Evolutionary conservation across 768 basidiomycete genomes (phyloP).

Genomic region (Xerocomellus dryophilus): DNA sequence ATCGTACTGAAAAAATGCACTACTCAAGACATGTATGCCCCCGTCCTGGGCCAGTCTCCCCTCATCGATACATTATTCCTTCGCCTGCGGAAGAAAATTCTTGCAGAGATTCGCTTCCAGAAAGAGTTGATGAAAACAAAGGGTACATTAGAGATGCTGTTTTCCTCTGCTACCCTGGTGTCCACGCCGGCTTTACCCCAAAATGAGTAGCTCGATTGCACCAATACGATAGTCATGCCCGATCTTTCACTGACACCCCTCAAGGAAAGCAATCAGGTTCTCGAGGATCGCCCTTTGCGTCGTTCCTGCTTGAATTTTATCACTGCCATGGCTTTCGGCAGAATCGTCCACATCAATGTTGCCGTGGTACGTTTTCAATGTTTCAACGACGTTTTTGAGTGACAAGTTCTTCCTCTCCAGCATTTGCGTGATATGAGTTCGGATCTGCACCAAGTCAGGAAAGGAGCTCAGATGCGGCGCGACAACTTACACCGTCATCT

Average conservation of each 20-base stretch:
- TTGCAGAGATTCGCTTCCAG: slow-evolving; percentile 84
- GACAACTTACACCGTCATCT: slow-evolving; percentile 82
- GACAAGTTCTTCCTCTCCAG: slow-evolving; percentile 69
- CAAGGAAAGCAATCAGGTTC: slow-evolving; percentile 63
- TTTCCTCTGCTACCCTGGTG: slow-evolving; percentile 52
- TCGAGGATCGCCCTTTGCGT: slow-evolving; percentile 68
- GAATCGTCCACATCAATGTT: slow-evolving; percentile 62
- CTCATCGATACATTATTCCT: slow-evolving; percentile 84
- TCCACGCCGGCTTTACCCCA: slow-evolving; percentile 14
- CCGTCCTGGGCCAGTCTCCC: slow-evolving; percentile 92
- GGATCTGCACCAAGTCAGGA: slow-evolving; percentile 54
- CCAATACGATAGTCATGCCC: not conserved
- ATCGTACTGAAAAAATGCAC: slow-evolving; percentile 2
- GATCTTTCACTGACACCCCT: slow-evolving; percentile 26
- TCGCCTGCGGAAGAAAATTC: slow-evolving; percentile 79
- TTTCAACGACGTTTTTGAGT: slow-evolving; percentile 65
- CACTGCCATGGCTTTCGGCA: slow-evolving; percentile 16
- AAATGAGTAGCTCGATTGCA: slow-evolving; percentile 15
- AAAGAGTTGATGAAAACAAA: slow-evolving; percentile 76
- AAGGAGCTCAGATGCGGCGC: not conserved
- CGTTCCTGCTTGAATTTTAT: slow-evolving; percentile 38
- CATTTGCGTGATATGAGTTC: slow-evolving; percentile 71
- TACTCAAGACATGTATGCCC: slow-evolving; percentile 78
- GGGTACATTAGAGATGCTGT: slow-evolving; percentile 90
- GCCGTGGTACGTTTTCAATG: slow-evolving; percentile 66